Evolutionary conservation across 257 asterid genomes (phyloP).

Genomic region (Scutellaria minor): DNA sequence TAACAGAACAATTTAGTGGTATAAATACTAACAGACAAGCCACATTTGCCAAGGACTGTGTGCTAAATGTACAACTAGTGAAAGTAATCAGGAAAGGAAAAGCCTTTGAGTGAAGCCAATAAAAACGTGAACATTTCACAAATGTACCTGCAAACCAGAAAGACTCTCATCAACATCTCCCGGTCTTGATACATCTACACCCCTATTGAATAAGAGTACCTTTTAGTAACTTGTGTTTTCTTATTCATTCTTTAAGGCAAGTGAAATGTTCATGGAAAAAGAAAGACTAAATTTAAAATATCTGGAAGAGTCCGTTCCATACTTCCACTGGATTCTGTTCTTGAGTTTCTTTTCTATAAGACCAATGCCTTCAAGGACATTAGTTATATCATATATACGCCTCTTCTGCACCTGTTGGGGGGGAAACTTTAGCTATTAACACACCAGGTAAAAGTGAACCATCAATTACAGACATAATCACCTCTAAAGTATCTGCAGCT

Average conservation of each 20-base stretch:
- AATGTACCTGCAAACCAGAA: constrained; percentile 73
- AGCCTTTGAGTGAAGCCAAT: neutral
- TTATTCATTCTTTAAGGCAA: constrained; percentile 26
- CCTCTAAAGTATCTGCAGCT: constrained; percentile 97
- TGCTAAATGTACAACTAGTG: constrained; percentile 11
- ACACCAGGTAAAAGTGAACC: constrained; percentile 30
- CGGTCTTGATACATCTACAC: constrained; percentile 75
- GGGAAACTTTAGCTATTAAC: constrained; percentile 39
- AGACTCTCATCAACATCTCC: constrained; percentile 80
- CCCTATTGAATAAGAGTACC: constrained; percentile 55
- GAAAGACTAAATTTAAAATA: neutral
- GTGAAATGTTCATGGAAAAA: constrained; percentile 25
- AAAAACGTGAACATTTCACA: constrained; percentile 1
- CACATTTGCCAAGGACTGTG: constrained; percentile 8
- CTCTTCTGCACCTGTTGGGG: constrained; percentile 90
- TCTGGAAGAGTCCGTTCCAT: constrained; percentile 45
- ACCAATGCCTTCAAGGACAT: constrained; percentile 97
- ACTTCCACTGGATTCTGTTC: constrained; percentile 99
- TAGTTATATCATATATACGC: constrained; percentile 97
- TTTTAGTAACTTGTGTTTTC: constrained; percentile 36
- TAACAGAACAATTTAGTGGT: constrained; percentile 7
- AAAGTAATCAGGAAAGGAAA: neutral
- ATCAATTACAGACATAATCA: constrained; percentile 36
- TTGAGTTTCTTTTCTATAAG: constrained; percentile 94
- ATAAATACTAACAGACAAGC: constrained; percentile 1